phyloP scores from a whole-genome alignment of 805 yeast species.

The Hanseniaspora meyeri region DNA sequence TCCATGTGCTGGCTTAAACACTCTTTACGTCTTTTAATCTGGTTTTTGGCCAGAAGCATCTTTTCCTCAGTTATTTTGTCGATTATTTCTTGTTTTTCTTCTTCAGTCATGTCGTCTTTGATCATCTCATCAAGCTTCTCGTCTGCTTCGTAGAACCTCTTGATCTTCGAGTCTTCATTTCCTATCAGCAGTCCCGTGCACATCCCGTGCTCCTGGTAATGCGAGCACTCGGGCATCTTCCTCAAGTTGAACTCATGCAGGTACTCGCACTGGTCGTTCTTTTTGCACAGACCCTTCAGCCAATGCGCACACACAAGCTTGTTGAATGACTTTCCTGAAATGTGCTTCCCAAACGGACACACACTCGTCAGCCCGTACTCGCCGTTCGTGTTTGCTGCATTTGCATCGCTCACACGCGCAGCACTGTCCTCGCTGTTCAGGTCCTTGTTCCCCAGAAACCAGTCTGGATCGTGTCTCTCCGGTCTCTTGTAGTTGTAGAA shows the following conservation, averaged over 20 bases:
- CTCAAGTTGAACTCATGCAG: conserved; percentile 87
- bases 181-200: conserved; percentile 52
- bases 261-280: conserved; percentile 92
- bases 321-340: conserved; percentile 49
- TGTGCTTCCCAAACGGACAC: conserved; percentile 73
- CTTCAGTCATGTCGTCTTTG: conserved; percentile 1
- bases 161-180: background rate
- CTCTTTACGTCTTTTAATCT: conserved; percentile 46
- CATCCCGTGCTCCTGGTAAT: conserved; percentile 64
- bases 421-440: background rate
- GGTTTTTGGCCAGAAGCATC: background rate
- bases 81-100: background rate
- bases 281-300: conserved; percentile 93
- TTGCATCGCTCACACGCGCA: background rate
- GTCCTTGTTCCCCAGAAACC: conserved; percentile 4
- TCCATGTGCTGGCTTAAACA: conserved; percentile 87
- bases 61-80: conserved; percentile 2
- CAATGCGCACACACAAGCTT: conserved; percentile 95
- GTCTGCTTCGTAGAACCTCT: background rate
- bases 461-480: conserved; percentile 6
- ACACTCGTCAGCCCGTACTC: conserved; percentile 43
- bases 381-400: background rate
- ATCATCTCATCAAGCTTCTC: background rate
- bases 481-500: conserved; percentile 10
- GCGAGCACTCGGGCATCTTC: conserved; percentile 93